Base-by-base conservation (phyloP, 495 filamentous ascomycete species). In the Lentithecium fluviatile region DNA sequence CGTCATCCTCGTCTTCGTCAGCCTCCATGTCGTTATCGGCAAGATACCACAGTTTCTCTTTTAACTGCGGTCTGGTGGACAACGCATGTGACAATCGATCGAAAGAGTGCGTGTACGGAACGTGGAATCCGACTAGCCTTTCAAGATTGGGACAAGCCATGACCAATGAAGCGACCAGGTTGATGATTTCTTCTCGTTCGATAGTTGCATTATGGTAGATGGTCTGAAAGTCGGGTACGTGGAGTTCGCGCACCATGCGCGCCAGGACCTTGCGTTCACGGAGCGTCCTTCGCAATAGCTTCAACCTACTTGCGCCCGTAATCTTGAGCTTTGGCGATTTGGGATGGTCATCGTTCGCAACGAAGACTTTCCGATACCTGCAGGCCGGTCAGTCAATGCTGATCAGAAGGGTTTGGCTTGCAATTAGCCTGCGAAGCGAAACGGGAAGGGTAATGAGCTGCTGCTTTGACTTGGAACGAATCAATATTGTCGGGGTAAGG, bases 111-210 rank as follows among this genome's bases (percentile, higher is more conserved):
- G 83, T 78, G 68, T 90, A 91, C 7, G 82, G 76, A 7, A 86
- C 80, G 67, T 88, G 83, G 62, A 86, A 83, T 2, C 91, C 90
- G 34, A 85, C 72, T 17, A 95, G 74, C 42, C 81, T 78, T 69
- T 95, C 89, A 38, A 97, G 74, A 69, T 94, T 93, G 10, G 89
- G 89, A 69, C 91, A 96, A 5, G 86, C 83, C 86, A 91, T 91
- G 26, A 96, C 83, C 25, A 97, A 74, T 6, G 89, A 90, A 5
- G 90, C 88, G 4, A 92, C 78, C 34, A 88, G 58, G 63, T 92
- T 84, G 29, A 88, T 80, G 61, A 89, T 87, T 52, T 86, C 80
- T 46, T 82, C 80, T 67, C 78, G 71, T 69, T 80, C 74, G 71
- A 79, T 64, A 73, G 64, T 68, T 6, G 64, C 78, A 19, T 76